Conservation (phyloP, 2,329 filamentous ascomycete species). For the Neurospora sp. region DNA sequence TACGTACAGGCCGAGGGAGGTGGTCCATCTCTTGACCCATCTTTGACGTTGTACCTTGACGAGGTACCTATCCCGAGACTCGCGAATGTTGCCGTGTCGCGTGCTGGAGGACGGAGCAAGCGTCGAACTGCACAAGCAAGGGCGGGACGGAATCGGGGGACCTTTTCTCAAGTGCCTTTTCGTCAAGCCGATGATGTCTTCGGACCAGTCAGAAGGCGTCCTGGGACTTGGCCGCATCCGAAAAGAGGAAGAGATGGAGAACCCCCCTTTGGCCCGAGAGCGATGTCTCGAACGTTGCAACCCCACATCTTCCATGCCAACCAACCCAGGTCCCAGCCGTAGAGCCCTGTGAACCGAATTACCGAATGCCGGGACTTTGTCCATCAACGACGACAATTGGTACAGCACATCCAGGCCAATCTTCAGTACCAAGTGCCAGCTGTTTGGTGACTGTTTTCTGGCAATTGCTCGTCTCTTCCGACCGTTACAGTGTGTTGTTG, state of each 20-base stretch:
- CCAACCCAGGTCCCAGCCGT: background rate
- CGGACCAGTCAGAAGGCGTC: background rate
- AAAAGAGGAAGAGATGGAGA: background rate
- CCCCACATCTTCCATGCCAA: conserved; percentile 1
- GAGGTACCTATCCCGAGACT: background rate
- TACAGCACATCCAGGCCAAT: background rate
- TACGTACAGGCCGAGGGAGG: background rate
- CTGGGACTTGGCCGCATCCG: background rate
- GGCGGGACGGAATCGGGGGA: background rate
- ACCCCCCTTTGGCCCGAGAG: conserved; percentile 10
- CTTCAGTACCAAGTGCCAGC: background rate
- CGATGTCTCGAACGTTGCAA: conserved; percentile 1
- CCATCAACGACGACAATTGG: background rate
- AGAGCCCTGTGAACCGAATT: conserved; percentile 31
- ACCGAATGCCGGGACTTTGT: conserved; percentile 24
- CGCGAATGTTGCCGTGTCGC: background rate
- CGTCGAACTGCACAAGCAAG: background rate
- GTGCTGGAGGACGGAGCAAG: background rate
- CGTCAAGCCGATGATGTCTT: background rate
- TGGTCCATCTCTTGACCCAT: background rate
- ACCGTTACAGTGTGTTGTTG: background rate
- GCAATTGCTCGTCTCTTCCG: background rate
- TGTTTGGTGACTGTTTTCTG: background rate
- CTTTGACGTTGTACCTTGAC: background rate
- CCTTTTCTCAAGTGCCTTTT: background rate